Evolutionary conservation across 495 filamentous ascomycete genomes (phyloP).

Genomic region (Aspergillus avenaceus): DNA sequence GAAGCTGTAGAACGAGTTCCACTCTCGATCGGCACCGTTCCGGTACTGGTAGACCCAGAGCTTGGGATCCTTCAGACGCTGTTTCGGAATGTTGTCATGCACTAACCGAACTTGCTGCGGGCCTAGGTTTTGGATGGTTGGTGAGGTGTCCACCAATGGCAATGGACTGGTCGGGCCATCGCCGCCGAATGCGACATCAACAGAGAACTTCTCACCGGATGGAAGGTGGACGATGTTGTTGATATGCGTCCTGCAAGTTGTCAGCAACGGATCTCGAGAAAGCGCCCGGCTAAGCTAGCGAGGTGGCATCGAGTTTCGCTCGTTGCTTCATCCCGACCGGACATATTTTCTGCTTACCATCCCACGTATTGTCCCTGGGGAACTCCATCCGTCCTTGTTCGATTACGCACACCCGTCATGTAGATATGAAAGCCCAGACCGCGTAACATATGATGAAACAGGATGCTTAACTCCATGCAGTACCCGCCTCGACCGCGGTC

Average conservation of each 20-base stretch:
- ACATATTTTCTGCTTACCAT: no score
- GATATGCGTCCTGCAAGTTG: slow-evolving; percentile 55
- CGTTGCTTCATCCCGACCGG: no score
- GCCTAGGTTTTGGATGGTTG: slow-evolving; percentile 38
- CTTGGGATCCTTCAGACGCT: slow-evolving; percentile 36
- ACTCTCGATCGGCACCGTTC: slow-evolving; percentile 37
- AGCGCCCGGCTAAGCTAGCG: no score
- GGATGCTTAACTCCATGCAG: slow-evolving; percentile 70
- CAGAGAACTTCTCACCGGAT: slow-evolving; percentile 43
- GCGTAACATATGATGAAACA: slow-evolving; percentile 61
- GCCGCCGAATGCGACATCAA: slow-evolving; percentile 72
- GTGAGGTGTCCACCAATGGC: slow-evolving; percentile 34
- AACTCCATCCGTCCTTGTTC: slow-evolving; percentile 27
- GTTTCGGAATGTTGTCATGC: slow-evolving; percentile 41
- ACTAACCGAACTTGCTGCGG: slow-evolving; percentile 47
- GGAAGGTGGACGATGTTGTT: slow-evolving; percentile 62
- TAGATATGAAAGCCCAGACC: slow-evolving; percentile 58
- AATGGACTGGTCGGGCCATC: slow-evolving; percentile 56
- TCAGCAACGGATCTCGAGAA: no score
- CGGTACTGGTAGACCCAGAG: slow-evolving; percentile 64
- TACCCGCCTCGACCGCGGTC: slow-evolving; percentile 60
- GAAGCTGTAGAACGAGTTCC: slow-evolving; percentile 58
- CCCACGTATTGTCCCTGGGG: slow-evolving; percentile 35
- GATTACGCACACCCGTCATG: slow-evolving; percentile 42
- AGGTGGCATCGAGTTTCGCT: no score